Conservation (phyloP, 148 eudicot genomes). For the Salicornia ramosissima region DNA sequence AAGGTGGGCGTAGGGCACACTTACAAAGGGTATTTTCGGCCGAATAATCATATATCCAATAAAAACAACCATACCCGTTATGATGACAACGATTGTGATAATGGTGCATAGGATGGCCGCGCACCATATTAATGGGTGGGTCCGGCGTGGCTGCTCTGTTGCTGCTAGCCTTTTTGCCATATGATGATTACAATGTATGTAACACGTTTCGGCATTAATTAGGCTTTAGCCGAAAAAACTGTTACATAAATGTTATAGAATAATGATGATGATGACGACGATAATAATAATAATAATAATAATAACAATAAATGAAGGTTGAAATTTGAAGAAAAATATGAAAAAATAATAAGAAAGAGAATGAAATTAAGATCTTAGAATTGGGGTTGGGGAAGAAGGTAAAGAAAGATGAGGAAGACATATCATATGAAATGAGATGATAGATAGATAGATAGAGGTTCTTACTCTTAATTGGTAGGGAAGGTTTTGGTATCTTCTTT, state of each 20-base stretch:
- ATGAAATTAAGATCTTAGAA: slow-evolving; percentile 1
- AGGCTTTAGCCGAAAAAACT: too few species aligned
- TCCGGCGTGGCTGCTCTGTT: slow-evolving; percentile 19
- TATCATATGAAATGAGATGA: not conserved
- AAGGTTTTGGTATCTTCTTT: slow-evolving; percentile 86
- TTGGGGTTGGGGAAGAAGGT: not conserved
- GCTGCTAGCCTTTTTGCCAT: slow-evolving; percentile 17
- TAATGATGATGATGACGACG: too few species aligned
- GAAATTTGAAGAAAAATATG: too few species aligned
- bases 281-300: too few species aligned
- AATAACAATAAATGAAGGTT: too few species aligned
- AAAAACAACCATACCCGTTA: slow-evolving; percentile 52
- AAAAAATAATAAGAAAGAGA: too few species aligned
- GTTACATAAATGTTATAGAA: not conserved
- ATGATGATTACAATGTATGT: too few species aligned
- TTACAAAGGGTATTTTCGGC: slow-evolving; percentile 56
- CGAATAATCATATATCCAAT: slow-evolving; percentile 45
- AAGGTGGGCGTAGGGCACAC: slow-evolving; percentile 45
- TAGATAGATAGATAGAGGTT: too few species aligned
- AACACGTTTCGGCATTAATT: slow-evolving; percentile 27
- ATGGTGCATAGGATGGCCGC: slow-evolving; percentile 59
- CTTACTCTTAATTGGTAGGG: slow-evolving; percentile 42
- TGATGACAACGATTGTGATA: slow-evolving; percentile 40
- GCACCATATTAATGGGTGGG: slow-evolving; percentile 58
- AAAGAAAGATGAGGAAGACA: not conserved